These are phyloP conservation scores for Nepenthes alata DNA, from an alignment of 179 eudicot species.

Conservation along the genomic window DNA sequence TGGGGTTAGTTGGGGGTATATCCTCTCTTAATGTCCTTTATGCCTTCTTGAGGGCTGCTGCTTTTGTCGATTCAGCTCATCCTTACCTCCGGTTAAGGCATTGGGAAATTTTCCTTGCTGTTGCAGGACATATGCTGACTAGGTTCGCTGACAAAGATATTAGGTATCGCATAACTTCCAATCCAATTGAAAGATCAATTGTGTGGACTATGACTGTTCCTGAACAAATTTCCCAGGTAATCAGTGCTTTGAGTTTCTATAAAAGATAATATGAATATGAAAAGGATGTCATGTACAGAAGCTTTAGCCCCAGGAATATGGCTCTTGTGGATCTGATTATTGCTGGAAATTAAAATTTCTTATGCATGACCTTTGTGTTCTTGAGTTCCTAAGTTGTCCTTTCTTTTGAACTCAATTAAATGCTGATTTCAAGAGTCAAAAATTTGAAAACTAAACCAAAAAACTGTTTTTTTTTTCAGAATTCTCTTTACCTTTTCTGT, in stretches of 20 bases:
- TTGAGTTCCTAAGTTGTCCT: background rate
- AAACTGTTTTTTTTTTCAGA: background rate
- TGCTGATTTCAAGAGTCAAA: background rate
- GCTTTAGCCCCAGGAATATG: background rate
- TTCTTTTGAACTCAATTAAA: background rate
- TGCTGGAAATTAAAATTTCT: too few species aligned
- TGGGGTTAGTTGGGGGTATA: constrained; percentile 70
- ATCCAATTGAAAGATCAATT: constrained; percentile 63
- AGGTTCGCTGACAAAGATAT: constrained; percentile 60
- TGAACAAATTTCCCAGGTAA: constrained; percentile 52
- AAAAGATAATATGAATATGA: background rate
- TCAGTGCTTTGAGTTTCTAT: constrained; percentile 1
- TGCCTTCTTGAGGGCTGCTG: constrained; percentile 1
- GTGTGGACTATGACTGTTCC: constrained; percentile 63
- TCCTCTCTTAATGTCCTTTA: background rate
- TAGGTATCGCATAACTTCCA: constrained; percentile 39
- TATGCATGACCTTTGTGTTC: background rate
- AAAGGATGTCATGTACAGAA: background rate
- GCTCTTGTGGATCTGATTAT: too few species aligned
- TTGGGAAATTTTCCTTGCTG: constrained; percentile 7
- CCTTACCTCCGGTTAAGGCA: background rate
- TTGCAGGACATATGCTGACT: constrained; percentile 58
- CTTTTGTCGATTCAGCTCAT: background rate
- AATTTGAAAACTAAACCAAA: too few species aligned
- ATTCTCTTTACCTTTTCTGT: background rate